Percentiles rank a stretch among this genome's conserved stretches.
phyloP scores from a whole-genome alignment of 1,284 basidiomycete genomes.

The Trametes versicolor region DNA sequence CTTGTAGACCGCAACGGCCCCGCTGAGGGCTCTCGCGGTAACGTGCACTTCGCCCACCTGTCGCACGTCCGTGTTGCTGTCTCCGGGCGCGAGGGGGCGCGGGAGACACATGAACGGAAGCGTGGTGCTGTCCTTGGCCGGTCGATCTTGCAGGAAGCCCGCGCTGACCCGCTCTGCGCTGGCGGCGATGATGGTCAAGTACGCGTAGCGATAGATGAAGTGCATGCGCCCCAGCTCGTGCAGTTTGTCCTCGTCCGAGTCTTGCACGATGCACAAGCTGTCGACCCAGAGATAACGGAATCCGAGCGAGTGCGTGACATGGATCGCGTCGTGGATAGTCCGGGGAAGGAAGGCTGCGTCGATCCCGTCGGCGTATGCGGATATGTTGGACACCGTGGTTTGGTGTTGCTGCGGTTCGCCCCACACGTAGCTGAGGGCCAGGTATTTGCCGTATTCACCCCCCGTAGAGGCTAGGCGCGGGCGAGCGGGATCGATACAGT shows the following conservation, averaged over 20 bases:
- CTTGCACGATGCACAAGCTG: slow-evolving; percentile 17
- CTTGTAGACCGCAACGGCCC: background rate
- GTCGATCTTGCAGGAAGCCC: background rate
- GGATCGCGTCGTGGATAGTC: slow-evolving; percentile 14
- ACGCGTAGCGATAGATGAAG: slow-evolving; percentile 9
- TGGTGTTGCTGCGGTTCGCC: too few relatives aligned
- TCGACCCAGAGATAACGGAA: slow-evolving; percentile 8
- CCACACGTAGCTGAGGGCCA: too few relatives aligned
- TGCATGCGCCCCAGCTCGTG: slow-evolving; percentile 10
- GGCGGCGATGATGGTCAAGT: slow-evolving; percentile 14
- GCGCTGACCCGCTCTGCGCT: background rate
- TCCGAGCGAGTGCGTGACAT: slow-evolving; percentile 9
- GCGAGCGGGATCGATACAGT: too few relatives aligned
- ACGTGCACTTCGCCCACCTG: too few relatives aligned
- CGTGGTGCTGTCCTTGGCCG: background rate
- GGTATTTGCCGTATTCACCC: too few relatives aligned
- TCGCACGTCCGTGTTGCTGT: too few relatives aligned
- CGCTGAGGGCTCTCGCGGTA: slow-evolving; percentile 2
- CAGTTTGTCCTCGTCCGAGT: slow-evolving; percentile 11
- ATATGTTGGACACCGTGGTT: background rate
- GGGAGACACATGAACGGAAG: slow-evolving; percentile 22
- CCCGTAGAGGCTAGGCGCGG: too few relatives aligned
- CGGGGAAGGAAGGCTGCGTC: background rate
- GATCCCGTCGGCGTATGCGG: slow-evolving; percentile 4
- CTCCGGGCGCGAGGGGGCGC: background rate